A percentile compares a stretch with the other conserved stretches of the same genome.
phyloP scores from a whole-genome alignment of 2,329 filamentous ascomycete species.

The Ceratocystis cacaofunesta region DNA sequence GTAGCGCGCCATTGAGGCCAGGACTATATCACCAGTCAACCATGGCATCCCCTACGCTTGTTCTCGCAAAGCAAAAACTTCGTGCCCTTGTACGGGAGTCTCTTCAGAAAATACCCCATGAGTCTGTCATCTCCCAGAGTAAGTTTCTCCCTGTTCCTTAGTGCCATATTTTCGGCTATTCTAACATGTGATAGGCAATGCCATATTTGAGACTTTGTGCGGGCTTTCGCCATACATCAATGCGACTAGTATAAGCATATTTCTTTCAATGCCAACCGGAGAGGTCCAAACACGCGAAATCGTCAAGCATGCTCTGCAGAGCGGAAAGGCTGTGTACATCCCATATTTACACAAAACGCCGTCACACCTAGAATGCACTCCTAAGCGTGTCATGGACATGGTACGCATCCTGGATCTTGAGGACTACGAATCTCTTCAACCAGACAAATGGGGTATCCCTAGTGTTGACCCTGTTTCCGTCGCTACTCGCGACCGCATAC shows the following conservation, averaged over 20 bases:
- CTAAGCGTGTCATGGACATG: constrained; percentile 80
- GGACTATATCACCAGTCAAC: constrained; percentile 10
- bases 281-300: constrained; percentile 77
- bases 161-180: not conserved
- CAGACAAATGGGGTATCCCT: constrained; percentile 91
- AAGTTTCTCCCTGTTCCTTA: constrained; percentile 15
- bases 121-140: constrained; percentile 57
- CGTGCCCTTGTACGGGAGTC: constrained; percentile 53
- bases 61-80: constrained; percentile 60
- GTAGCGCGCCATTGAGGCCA: too few species aligned
- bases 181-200: constrained; percentile 36
- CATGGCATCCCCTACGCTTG: constrained; percentile 38
- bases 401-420: constrained; percentile 55
- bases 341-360: constrained; percentile 65
- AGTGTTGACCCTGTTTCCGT: constrained; percentile 56
- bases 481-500: constrained; percentile 51
- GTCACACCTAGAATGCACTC: constrained; percentile 35
- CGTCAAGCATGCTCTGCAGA: constrained; percentile 60
- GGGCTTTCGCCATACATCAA: constrained; percentile 58
- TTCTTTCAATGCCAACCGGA: constrained; percentile 78
- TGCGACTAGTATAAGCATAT: constrained; percentile 66
- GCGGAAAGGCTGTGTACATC: constrained; percentile 77
- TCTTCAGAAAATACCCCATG: constrained; percentile 45
- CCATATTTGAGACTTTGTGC: constrained; percentile 49
- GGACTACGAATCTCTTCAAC: constrained; percentile 63